A percentile compares a stretch with the other conserved stretches of the same genome.
Evolutionary conservation across 495 filamentous ascomycete species (phyloP).

Genomic region (Penicillium cataractarum): DNA sequence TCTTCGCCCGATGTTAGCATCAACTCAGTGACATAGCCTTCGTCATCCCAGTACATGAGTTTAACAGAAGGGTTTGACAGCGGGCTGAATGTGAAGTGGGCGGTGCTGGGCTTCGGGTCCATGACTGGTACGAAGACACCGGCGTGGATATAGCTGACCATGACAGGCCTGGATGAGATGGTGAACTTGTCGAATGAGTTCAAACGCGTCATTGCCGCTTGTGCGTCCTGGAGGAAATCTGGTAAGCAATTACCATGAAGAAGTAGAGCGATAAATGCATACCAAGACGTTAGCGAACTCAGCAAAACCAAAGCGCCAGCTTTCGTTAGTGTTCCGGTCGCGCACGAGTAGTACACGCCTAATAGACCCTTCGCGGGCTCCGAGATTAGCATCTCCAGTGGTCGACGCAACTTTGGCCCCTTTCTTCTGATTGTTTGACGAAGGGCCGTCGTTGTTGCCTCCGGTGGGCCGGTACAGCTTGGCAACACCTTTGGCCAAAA

Average conservation of each 20-base stretch:
- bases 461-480: slow-evolving; percentile 68
- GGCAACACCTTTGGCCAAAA: slow-evolving; percentile 75
- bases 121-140: slow-evolving; percentile 84
- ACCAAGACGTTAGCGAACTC: slow-evolving; percentile 74
- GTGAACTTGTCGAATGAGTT: slow-evolving; percentile 81
- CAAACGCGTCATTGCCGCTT: slow-evolving; percentile 74
- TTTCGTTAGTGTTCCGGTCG: slow-evolving; percentile 73
- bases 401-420: slow-evolving; percentile 74
- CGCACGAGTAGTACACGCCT: slow-evolving; percentile 79
- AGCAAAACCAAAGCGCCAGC: slow-evolving; percentile 87
- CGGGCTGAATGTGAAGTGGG: slow-evolving; percentile 71
- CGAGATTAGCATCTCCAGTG: slow-evolving; percentile 69
- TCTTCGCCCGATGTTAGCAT: slow-evolving; percentile 58
- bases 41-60: slow-evolving; percentile 84
- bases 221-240: slow-evolving; percentile 65
- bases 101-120: slow-evolving; percentile 55
- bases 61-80: slow-evolving; percentile 69
- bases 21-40: slow-evolving; percentile 71
- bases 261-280: slow-evolving; percentile 15
- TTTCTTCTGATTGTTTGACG: slow-evolving; percentile 47
- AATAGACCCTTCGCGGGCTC: slow-evolving; percentile 76
- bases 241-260: slow-evolving; percentile 9
- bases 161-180: slow-evolving; percentile 76
- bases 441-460: slow-evolving; percentile 23
- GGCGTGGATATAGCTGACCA: slow-evolving; percentile 79